Conservation (phyloP, 495 filamentous ascomycete genomes). For the Aspergillus affinis region DNA sequence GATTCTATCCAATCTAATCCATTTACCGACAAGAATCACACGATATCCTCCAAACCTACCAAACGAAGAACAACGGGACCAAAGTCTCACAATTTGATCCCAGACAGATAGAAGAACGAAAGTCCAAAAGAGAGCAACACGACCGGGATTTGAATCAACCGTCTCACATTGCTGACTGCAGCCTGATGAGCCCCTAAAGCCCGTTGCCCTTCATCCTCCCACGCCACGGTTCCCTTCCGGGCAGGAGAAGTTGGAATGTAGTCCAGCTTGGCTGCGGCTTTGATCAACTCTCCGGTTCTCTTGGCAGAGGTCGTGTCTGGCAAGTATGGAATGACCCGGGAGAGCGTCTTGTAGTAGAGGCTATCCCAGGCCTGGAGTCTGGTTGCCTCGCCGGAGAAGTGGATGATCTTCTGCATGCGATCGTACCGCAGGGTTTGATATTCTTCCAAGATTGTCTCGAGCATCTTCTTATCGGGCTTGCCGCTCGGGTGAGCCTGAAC, state of each 20-base stretch:
- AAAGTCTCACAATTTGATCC: too few species aligned
- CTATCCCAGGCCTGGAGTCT: background rate
- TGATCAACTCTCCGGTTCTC: background rate
- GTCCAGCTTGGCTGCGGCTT: background rate
- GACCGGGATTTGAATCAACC: too few species aligned
- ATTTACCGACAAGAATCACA: too few species aligned
- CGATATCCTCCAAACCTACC: too few species aligned
- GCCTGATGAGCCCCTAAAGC: too few species aligned
- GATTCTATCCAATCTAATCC: too few species aligned
- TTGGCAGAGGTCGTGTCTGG: background rate
- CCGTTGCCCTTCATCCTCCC: background rate
- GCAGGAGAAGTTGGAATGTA: background rate
- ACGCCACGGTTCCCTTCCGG: background rate
- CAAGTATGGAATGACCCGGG: background rate
- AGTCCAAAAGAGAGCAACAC: too few species aligned
- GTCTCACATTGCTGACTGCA: too few species aligned
- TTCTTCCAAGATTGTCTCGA: background rate
- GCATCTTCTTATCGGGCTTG: conserved; percentile 2
- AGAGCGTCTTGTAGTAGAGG: background rate
- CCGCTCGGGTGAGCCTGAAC: background rate
- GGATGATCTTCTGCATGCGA: background rate
- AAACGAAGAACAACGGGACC: too few species aligned
- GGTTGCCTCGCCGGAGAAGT: background rate
- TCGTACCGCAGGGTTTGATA: background rate
- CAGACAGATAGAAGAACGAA: too few species aligned